These are phyloP conservation scores for Mycena floridula DNA, from an alignment of 768 basidiomycete genomes.

Conservation along the genomic window DNA sequence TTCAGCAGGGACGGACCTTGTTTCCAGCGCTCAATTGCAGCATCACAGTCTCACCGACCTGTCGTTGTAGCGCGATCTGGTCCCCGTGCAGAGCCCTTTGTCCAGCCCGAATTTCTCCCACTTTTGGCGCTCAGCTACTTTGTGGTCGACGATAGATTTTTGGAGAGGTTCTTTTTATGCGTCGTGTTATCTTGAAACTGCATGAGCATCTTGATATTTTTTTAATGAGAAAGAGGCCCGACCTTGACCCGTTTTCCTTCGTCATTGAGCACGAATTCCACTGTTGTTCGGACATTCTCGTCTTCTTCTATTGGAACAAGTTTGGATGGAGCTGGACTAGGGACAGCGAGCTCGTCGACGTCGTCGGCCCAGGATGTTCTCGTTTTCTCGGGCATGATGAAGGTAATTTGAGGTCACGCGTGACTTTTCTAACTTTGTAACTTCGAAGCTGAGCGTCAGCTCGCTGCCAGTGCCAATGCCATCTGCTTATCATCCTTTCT, in stretches of 20 bases:
- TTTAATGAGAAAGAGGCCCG: constrained; percentile 10
- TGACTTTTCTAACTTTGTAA: too few species aligned
- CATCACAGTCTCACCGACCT: constrained; percentile 58
- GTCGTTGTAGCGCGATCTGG: constrained; percentile 93
- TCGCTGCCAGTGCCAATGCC: too few species aligned
- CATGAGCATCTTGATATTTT: not conserved
- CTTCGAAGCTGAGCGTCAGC: too few species aligned
- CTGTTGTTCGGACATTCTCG: constrained; percentile 77
- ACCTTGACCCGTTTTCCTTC: constrained; percentile 96
- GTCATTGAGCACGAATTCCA: constrained; percentile 82
- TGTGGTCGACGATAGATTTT: constrained; percentile 89
- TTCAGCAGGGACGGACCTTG: constrained; percentile 34
- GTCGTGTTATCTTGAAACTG: constrained; percentile 66
- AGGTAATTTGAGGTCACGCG: not conserved
- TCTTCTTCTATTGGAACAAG: constrained; percentile 65
- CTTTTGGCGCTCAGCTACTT: constrained; percentile 87
- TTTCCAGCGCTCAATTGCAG: constrained; percentile 52
- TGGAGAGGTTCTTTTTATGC: constrained; percentile 82
- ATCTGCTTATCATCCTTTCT: too few species aligned
- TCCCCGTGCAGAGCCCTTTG: constrained; percentile 77
- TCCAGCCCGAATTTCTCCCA: constrained; percentile 95
- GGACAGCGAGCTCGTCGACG: constrained; percentile 53
- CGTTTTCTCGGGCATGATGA: constrained; percentile 8
- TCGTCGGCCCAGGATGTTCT: constrained; percentile 90
- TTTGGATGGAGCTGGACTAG: not conserved